Evolutionary conservation across 2,329 filamentous ascomycete species (phyloP).

Genomic region (Fusarium nematophilum): DNA sequence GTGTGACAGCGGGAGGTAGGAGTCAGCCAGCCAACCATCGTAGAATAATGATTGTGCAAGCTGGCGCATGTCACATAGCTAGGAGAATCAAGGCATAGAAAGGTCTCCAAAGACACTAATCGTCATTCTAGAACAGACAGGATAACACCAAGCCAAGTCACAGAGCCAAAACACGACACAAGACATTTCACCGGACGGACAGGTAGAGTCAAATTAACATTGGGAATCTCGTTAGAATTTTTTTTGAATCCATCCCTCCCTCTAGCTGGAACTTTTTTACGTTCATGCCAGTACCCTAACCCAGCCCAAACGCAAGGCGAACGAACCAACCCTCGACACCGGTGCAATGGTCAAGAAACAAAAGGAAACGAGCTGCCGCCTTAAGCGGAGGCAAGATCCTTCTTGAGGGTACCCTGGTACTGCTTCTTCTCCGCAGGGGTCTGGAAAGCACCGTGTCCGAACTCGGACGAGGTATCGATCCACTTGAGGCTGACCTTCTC

Average conservation of each 20-base stretch:
- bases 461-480: constrained; percentile 99
- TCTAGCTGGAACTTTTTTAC: constrained; percentile 51
- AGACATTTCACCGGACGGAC: constrained; percentile 13
- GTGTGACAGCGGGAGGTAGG: neutral
- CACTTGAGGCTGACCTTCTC: constrained; percentile 99
- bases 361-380: constrained; percentile 52
- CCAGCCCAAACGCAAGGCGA: constrained; percentile 51
- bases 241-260: constrained; percentile 44
- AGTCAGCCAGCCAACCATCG: constrained; percentile 17
- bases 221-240: constrained; percentile 52
- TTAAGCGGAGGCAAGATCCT: constrained; percentile 76
- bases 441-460: constrained; percentile 99
- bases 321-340: constrained; percentile 64
- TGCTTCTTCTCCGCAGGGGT: constrained; percentile 97
- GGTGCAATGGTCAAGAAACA: constrained; percentile 62
- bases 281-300: constrained; percentile 52
- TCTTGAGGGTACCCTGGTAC: constrained; percentile 99
- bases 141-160: too few species aligned
- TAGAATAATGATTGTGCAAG: neutral
- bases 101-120: too few species aligned
- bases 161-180: too few species aligned
- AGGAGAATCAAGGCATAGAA: neutral
- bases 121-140: too few species aligned
- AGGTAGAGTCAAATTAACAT: constrained; percentile 44
- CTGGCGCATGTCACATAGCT: neutral